These are phyloP conservation scores for Phialocephala subalpina DNA, from an alignment of 2,329 filamentous ascomycete species.

Conservation along the genomic window DNA sequence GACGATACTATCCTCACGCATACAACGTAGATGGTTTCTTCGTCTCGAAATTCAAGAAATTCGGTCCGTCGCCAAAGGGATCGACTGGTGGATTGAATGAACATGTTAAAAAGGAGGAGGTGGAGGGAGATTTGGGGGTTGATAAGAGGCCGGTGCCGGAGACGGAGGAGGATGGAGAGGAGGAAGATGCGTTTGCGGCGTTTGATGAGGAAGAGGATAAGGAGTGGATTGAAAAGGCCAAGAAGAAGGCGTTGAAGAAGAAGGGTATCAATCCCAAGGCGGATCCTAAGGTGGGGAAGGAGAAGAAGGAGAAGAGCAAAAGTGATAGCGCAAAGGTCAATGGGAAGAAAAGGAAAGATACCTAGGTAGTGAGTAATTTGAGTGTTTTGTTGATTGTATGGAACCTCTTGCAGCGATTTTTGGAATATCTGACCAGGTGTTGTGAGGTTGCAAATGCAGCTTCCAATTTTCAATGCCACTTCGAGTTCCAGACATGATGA, in stretches of 20 bases:
- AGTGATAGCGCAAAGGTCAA: not conserved
- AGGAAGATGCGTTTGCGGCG: slow-evolving; percentile 69
- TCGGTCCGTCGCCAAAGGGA: slow-evolving; percentile 73
- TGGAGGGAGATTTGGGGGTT: slow-evolving; percentile 59
- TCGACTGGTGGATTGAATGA: slow-evolving; percentile 39
- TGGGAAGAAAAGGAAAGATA: slow-evolving; percentile 16
- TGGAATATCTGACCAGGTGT: too few species aligned
- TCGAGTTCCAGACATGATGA: too few species aligned
- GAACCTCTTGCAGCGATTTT: too few species aligned
- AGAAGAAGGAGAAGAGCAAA: slow-evolving; percentile 17
- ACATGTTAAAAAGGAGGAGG: slow-evolving; percentile 35
- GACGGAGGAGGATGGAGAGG: slow-evolving; percentile 46
- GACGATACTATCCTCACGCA: slow-evolving; percentile 87
- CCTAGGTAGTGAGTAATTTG: slow-evolving; percentile 10
- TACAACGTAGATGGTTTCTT: slow-evolving; percentile 99
- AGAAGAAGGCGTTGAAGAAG: slow-evolving; percentile 75
- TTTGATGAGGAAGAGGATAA: slow-evolving; percentile 79
- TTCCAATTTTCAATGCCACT: too few species aligned
- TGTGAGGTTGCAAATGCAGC: too few species aligned
- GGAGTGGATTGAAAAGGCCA: slow-evolving; percentile 76
- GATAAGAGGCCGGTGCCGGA: slow-evolving; percentile 69
- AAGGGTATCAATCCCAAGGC: slow-evolving; percentile 78
- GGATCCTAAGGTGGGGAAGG: slow-evolving; percentile 45
- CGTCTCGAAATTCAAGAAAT: slow-evolving; percentile 97
- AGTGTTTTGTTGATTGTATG: not conserved